Percentiles rank a stretch among this genome's conserved stretches.
Evolutionary conservation across 495 filamentous ascomycete genomes (phyloP).

Genomic region (Daldinia loculata): DNA sequence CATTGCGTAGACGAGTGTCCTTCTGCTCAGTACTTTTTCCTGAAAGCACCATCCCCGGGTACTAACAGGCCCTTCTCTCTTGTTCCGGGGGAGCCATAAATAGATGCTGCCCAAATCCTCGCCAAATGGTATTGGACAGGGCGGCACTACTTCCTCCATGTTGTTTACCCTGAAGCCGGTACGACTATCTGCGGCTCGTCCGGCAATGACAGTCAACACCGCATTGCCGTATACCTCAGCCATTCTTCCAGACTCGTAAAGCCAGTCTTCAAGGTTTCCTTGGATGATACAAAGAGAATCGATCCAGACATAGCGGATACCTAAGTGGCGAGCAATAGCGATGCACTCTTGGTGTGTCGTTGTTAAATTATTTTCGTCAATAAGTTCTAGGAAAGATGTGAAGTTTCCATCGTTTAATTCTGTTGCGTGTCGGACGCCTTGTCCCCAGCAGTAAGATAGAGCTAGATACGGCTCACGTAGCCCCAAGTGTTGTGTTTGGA

Average conservation of each 20-base stretch:
- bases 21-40: conserved; percentile 48
- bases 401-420: conserved; percentile 25
- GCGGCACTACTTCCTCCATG: conserved; percentile 5
- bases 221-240: conserved; percentile 41
- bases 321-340: conserved; percentile 33
- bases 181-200: conserved; percentile 26
- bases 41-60: conserved; percentile 46
- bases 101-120: conserved; percentile 9
- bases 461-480: conserved; percentile 32
- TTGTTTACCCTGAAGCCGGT: conserved; percentile 12
- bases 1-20: conserved; percentile 44
- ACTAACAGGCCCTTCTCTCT: neutral
- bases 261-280: conserved; percentile 35
- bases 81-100: conserved; percentile 1
- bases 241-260: conserved; percentile 37
- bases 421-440: conserved; percentile 19
- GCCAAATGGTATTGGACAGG: conserved; percentile 5
- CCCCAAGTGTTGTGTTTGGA: neutral
- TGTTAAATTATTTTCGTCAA: conserved; percentile 28
- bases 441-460: conserved; percentile 44
- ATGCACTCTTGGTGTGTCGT: conserved; percentile 40
- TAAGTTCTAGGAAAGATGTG: conserved; percentile 19
- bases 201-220: conserved; percentile 32
- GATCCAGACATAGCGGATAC: conserved; percentile 45
- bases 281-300: conserved; percentile 46